These are phyloP conservation scores for apple (Malus domestica) DNA, from an alignment of 306 rosid species.

Conservation along the genomic window DNA sequence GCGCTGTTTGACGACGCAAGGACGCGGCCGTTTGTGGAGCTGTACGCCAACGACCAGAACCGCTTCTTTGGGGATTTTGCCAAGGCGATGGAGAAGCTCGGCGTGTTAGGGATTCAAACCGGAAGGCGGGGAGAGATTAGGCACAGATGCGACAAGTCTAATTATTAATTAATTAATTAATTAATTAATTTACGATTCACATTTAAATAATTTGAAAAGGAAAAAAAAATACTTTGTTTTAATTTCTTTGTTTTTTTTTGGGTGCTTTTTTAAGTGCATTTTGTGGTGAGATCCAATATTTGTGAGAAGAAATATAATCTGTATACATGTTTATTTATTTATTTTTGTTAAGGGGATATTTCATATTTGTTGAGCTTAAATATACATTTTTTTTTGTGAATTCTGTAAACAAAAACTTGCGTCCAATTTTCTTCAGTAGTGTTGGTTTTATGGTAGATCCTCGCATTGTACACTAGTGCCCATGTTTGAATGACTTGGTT, in stretches of 20 bases:
- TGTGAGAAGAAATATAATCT: conserved; percentile 1
- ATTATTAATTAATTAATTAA: conserved; percentile 44
- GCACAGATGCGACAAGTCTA: conserved; percentile 61
- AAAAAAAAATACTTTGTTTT: not conserved
- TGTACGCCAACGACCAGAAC: conserved; percentile 43
- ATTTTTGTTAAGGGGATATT: not conserved
- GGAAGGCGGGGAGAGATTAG: conserved; percentile 78
- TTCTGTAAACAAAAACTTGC: not conserved
- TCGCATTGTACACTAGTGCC: no score
- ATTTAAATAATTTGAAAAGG: not conserved
- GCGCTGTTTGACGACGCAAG: conserved; percentile 40
- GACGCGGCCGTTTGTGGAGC: conserved; percentile 53
- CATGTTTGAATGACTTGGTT: not conserved
- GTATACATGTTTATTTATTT: conserved; percentile 11
- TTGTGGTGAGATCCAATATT: not conserved
- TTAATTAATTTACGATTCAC: not conserved
- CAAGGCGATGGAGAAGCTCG: conserved; percentile 67
- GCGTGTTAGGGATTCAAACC: conserved; percentile 45
- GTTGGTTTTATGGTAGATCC: not conserved
- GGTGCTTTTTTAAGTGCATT: not conserved
- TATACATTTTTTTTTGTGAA: not conserved
- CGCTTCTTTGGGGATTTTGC: conserved; percentile 56
- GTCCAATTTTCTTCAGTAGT: not conserved
- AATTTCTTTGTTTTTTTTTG: not conserved
- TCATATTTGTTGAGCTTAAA: conserved; percentile 9